Evolutionary conservation across 2,329 filamentous ascomycete species (phyloP).

Genomic region (Scedosporium apiospermum): DNA sequence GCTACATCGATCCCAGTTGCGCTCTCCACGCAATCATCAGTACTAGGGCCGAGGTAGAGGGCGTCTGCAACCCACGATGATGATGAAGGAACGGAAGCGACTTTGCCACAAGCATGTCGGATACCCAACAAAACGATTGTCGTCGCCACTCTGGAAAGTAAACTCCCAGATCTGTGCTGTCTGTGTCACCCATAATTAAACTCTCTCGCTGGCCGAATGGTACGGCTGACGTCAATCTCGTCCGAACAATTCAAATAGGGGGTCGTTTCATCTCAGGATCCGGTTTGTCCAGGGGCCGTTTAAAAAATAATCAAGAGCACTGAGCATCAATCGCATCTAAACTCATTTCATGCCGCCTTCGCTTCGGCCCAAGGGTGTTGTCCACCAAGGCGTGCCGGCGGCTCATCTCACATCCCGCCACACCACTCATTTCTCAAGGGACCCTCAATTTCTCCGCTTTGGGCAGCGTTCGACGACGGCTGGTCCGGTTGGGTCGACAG

Average conservation of each 20-base stretch:
- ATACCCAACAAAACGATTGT: too few species aligned
- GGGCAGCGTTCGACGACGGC: background rate
- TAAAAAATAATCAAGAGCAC: background rate
- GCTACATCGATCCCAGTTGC: too few species aligned
- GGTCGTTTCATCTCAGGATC: background rate
- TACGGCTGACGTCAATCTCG: background rate
- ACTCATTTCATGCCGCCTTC: background rate
- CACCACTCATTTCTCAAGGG: background rate
- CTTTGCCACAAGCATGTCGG: too few species aligned
- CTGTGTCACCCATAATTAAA: background rate
- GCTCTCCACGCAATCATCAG: too few species aligned
- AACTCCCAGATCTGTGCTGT: background rate
- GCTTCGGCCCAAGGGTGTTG: background rate
- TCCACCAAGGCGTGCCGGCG: background rate
- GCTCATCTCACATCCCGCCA: background rate
- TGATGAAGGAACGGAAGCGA: too few species aligned
- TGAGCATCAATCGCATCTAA: background rate
- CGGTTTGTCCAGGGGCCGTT: background rate
- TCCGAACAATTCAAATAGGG: background rate
- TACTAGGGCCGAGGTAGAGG: too few species aligned
- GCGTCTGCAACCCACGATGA: too few species aligned
- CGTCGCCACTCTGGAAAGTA: too few species aligned
- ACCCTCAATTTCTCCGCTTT: background rate
- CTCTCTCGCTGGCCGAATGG: background rate
- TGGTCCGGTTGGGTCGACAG: background rate